Evolutionary conservation across 306 rosid species (phyloP), one percentile per base, ranked within the genome.

Genomic region (Begonia masoniana): DNA sequence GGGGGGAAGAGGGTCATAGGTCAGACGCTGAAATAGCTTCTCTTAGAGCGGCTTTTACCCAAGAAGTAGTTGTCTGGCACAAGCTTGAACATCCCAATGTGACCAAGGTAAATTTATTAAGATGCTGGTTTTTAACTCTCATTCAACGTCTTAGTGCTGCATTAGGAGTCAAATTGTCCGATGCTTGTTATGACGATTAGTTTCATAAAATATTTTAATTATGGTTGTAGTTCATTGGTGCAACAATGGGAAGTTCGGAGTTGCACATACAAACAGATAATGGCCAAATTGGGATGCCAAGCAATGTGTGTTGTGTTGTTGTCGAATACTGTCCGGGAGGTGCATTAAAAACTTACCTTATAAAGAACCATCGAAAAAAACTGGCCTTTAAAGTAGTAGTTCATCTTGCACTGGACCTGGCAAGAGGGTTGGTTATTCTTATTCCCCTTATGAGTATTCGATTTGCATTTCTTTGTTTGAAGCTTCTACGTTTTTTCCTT

Each of bases 341-440:
- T 24, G 92, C 96, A 6, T 76, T 91, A 63, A 91, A 91, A 79
- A 71, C 96, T 36, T 85, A 85, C 83, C 97, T 91, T 74, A 91
- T 91, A 63, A 91, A 91, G 77, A 91, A 83, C 74, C 67, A 96
- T 51, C 71, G 96, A 78, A 80, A 75, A 80, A 91, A 85, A 81
- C 76, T 91, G 65, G 94, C 97, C 24, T 91, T 85, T 75, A 91
- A 86, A 91, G 94, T 91, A 63, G 97, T 91, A 58, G 92, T 77
- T 67, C 97, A 91, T 64, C 84, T 91, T 59, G 94, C 97, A 59
- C 82, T 91, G 57, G 97, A 91, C 71, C 97, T 91, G 71, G 97
- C 97, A 41, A 69, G 94, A 79, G 97, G 97, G 97, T 91, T 71
- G 55, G 75, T 41, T 66, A 67, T 77, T 3, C 41, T 61, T 41